phyloP scores from a whole-genome alignment of 495 filamentous ascomycete genomes.

The Podospora conica region DNA sequence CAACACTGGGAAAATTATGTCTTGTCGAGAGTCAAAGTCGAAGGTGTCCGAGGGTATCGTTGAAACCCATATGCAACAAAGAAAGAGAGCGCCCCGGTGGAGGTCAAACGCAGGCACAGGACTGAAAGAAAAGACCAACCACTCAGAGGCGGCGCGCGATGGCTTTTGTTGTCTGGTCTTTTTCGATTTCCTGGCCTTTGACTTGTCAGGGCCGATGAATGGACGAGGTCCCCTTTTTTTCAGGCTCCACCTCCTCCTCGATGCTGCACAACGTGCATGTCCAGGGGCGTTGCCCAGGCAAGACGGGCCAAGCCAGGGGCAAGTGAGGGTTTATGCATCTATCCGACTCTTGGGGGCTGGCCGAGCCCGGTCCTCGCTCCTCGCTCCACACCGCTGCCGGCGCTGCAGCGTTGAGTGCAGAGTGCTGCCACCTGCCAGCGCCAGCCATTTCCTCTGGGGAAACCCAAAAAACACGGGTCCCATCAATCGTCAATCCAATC shows the following conservation, averaged over 20 bases:
- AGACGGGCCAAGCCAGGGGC: too few species aligned
- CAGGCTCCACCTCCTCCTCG: conserved; percentile 4
- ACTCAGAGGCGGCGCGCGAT: background rate
- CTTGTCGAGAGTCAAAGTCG: too few species aligned
- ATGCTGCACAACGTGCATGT: background rate
- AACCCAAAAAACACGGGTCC: background rate
- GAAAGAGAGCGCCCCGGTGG: background rate
- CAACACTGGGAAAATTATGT: too few species aligned
- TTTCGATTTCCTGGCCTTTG: background rate
- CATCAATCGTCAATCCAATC: background rate
- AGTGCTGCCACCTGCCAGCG: background rate
- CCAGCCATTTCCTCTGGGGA: background rate
- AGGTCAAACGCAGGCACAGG: background rate
- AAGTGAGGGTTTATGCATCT: conserved; percentile 11
- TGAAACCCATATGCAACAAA: background rate
- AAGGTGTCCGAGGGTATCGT: background rate
- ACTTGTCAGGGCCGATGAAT: background rate
- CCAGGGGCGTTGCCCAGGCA: conserved; percentile 12
- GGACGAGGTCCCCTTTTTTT: conserved; percentile 5
- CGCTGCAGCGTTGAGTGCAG: too few species aligned
- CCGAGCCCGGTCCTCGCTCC: background rate
- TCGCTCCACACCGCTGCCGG: background rate
- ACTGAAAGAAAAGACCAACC: background rate
- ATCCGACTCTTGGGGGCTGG: background rate
- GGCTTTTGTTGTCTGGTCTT: background rate